phyloP scores from a whole-genome alignment of 2,329 filamentous ascomycete species.

The Cercospora citrullina region DNA sequence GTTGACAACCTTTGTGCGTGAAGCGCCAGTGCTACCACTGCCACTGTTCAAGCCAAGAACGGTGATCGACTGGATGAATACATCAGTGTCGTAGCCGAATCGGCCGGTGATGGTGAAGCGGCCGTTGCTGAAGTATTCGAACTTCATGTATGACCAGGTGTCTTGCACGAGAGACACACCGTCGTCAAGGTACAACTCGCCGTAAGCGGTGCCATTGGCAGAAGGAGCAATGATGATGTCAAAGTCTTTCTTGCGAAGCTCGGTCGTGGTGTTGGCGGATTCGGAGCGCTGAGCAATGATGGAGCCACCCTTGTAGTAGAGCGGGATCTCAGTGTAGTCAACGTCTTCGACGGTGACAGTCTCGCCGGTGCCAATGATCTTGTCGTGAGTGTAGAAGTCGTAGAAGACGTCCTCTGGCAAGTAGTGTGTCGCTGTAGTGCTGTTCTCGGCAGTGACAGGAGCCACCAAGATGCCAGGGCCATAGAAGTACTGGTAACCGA shows the following conservation, averaged over 20 bases:
- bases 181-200: conserved; percentile 75
- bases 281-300: conserved; percentile 62
- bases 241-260: conserved; percentile 65
- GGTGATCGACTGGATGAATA: conserved; percentile 53
- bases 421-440: conserved; percentile 56
- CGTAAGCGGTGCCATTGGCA: conserved; percentile 61
- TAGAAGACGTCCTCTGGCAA: conserved; percentile 61
- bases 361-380: conserved; percentile 49
- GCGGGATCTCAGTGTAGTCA: conserved; percentile 58
- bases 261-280: conserved; percentile 62
- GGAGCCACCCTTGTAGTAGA: conserved; percentile 65
- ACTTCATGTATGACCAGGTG: conserved; percentile 58
- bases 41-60: conserved; percentile 43
- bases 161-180: conserved; percentile 65
- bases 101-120: conserved; percentile 22
- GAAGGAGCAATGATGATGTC: conserved; percentile 69
- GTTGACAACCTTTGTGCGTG: conserved; percentile 3
- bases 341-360: conserved; percentile 50
- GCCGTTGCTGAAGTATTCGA: conserved; percentile 50
- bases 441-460: conserved; percentile 55
- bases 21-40: conserved; percentile 26
- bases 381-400: conserved; percentile 57
- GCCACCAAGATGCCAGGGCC: conserved; percentile 58
- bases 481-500: conserved; percentile 61
- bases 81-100: conserved; percentile 46